A percentile compares a stretch with the other conserved stretches of the same genome.
phyloP scores from a whole-genome alignment of 371 early-diverging fungal genomes.

The Nematocida sp. region DNA sequence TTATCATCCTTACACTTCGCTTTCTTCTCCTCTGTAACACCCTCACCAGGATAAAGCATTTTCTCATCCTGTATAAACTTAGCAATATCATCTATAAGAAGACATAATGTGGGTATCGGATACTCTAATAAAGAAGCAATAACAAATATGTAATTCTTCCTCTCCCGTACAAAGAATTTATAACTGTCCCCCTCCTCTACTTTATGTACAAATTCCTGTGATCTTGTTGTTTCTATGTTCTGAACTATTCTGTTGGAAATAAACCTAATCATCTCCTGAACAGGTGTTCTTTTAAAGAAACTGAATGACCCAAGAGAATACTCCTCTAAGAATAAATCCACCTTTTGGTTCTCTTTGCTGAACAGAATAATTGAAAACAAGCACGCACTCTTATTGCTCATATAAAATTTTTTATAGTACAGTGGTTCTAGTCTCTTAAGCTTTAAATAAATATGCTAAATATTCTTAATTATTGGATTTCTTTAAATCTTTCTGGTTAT shows the following conservation, averaged over 20 bases:
- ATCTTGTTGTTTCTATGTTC: constrained; percentile 56
- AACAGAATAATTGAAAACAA: constrained; percentile 52
- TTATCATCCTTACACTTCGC: constrained; percentile 10
- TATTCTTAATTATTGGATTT: no score
- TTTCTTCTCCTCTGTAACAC: background rate
- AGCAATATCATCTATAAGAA: constrained; percentile 59
- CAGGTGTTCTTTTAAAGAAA: constrained; percentile 59
- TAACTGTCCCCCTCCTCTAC: constrained; percentile 61
- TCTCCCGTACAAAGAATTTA: constrained; percentile 60
- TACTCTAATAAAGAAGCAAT: constrained; percentile 51
- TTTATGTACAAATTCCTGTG: constrained; percentile 62
- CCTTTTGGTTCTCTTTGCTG: constrained; percentile 18
- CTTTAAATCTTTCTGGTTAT: background rate
- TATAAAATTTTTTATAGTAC: constrained; percentile 40
- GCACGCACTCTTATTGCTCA: constrained; percentile 8
- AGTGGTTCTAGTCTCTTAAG: background rate
- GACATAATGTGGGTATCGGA: constrained; percentile 58
- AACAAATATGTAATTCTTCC: constrained; percentile 50
- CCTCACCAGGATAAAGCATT: background rate
- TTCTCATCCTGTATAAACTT: constrained; percentile 20
- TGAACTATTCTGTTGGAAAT: constrained; percentile 53
- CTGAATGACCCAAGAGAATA: constrained; percentile 58
- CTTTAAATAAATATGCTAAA: background rate
- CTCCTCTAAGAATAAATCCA: constrained; percentile 49
- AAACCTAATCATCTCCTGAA: constrained; percentile 61